phyloP scores from a whole-genome alignment of 106 monocot genomes.

The Narthecium ossifragum region DNA sequence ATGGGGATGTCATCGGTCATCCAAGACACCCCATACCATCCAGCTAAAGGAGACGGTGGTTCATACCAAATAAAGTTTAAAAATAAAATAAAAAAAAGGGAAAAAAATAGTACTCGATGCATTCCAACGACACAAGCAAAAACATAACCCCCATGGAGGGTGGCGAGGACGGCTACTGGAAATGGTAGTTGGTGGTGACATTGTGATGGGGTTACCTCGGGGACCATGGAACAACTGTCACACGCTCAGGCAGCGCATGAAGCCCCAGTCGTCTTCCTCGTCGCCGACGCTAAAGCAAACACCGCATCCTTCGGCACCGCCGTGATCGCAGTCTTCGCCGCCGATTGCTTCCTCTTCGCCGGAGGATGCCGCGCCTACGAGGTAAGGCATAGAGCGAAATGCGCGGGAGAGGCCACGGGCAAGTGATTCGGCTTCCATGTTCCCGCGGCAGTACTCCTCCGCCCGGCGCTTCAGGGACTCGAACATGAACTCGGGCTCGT shows the following conservation, averaged over 20 bases:
- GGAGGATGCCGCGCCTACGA: constrained; percentile 16
- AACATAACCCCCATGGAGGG: neutral
- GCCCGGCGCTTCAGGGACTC: constrained; percentile 61
- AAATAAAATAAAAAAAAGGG: neutral
- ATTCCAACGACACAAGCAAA: constrained; percentile 10
- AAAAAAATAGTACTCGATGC: neutral
- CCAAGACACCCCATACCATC: too few relatives aligned
- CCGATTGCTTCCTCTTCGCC: neutral
- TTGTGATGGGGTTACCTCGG: neutral
- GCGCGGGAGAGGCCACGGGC: constrained; percentile 30
- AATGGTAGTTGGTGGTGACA: neutral
- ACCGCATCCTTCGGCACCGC: constrained; percentile 7
- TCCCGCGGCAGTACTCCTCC: constrained; percentile 23
- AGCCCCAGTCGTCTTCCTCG: constrained; percentile 59
- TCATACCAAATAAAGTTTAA: neutral
- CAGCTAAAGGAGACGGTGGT: neutral
- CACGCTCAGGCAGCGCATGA: constrained; percentile 52
- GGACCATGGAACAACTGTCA: constrained; percentile 28
- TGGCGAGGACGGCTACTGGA: neutral
- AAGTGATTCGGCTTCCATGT: neutral
- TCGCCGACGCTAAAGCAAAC: constrained; percentile 2
- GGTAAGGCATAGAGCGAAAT: constrained; percentile 86
- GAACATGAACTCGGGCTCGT: constrained; percentile 94
- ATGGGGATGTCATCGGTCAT: too few relatives aligned
- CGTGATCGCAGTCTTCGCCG: neutral